These are phyloP conservation scores for Euphrasia arctica DNA, from an alignment of 305 asterid species.

Conservation along the genomic window DNA sequence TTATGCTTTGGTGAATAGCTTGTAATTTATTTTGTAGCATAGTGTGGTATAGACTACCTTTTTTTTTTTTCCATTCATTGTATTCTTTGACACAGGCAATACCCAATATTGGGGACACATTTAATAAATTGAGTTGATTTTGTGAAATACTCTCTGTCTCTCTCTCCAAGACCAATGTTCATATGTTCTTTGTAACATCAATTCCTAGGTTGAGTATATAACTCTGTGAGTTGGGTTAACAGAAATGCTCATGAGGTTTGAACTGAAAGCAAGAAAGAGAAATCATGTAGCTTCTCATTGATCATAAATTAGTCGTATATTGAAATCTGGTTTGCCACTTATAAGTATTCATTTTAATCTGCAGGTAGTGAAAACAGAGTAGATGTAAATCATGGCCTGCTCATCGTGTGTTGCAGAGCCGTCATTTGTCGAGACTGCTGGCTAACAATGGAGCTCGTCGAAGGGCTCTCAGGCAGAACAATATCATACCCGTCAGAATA, in stretches of 20 bases:
- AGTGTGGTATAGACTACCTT: slow-evolving; percentile 31
- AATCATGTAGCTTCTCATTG: too few species aligned
- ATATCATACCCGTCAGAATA: slow-evolving; percentile 41
- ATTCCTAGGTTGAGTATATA: too few species aligned
- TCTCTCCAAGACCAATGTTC: too few species aligned
- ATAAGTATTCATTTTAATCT: too few species aligned
- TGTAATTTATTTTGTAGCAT: slow-evolving; percentile 39
- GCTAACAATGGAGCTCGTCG: slow-evolving; percentile 34
- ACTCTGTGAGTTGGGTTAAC: too few species aligned
- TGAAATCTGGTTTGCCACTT: too few species aligned
- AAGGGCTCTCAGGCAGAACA: slow-evolving; percentile 34
- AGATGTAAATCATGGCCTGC: neutral
- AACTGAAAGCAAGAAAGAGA: too few species aligned
- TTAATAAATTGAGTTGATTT: slow-evolving; percentile 26
- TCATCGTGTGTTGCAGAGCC: slow-evolving; percentile 20
- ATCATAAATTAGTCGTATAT: too few species aligned
- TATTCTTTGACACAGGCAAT: slow-evolving; percentile 29
- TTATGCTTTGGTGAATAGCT: slow-evolving; percentile 32
- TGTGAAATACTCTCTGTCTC: neutral
- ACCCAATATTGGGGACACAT: slow-evolving; percentile 23
- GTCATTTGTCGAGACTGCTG: slow-evolving; percentile 43
- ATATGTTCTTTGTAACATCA: too few species aligned
- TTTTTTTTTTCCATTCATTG: slow-evolving; percentile 33
- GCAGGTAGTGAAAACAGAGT: too few species aligned
- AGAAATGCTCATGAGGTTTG: too few species aligned